A percentile compares a stretch with the other conserved stretches of the same genome.
Conservation (phyloP, 257 asterid species). For the Mitragyna speciosa region DNA sequence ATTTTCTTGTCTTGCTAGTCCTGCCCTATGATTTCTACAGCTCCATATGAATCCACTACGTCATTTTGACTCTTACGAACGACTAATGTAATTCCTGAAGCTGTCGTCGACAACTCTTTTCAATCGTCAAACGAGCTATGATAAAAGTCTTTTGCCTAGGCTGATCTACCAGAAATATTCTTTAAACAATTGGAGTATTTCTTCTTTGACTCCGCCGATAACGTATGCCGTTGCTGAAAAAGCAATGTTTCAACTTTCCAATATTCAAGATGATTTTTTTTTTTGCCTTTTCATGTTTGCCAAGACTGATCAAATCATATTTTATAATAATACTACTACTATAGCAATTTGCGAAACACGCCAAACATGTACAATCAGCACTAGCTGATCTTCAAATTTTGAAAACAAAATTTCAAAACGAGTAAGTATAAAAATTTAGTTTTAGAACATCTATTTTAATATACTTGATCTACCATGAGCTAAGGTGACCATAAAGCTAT, state of each 20-base stretch:
- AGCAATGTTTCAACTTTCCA: background rate
- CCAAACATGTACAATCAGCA: too few relatives aligned
- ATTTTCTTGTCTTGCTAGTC: background rate
- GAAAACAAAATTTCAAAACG: background rate
- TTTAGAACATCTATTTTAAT: too few relatives aligned
- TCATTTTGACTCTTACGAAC: background rate
- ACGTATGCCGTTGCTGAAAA: background rate
- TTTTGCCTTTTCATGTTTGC: background rate
- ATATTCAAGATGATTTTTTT: background rate
- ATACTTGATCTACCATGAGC: background rate
- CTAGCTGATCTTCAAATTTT: too few relatives aligned
- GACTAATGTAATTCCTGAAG: background rate
- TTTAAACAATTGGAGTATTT: background rate
- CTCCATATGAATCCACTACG: background rate
- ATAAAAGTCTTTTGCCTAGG: background rate
- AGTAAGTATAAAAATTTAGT: background rate
- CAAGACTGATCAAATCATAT: background rate
- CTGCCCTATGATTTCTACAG: background rate
- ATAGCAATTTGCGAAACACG: too few relatives aligned
- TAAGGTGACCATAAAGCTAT: background rate
- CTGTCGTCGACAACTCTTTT: background rate
- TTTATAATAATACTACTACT: too few relatives aligned
- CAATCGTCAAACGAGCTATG: background rate
- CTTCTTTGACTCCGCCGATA: background rate
- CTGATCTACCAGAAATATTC: background rate